Base-by-base conservation (phyloP, 139 green algal species). In the Parachlorella kessleri region DNA sequence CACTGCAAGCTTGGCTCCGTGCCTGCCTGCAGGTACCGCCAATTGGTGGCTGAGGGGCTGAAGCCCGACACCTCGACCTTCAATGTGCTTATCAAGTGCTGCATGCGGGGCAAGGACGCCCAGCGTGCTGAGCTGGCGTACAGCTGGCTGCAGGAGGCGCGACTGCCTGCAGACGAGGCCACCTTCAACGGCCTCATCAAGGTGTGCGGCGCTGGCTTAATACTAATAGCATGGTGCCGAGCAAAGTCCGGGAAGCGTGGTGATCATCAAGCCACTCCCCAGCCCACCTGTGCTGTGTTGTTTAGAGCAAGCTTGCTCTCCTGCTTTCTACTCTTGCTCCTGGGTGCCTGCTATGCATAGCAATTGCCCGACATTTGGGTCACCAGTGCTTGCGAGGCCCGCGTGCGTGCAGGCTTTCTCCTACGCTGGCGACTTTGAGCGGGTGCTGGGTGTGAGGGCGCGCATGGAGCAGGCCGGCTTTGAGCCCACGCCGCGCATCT, bases 121-220 rank as follows among this genome's bases (percentile, higher is more conserved):
- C 73, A 85, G 76, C 73, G 83, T 48, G 90, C 90, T 24, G 81
- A 75, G 74, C 66, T 85, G 32, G 80, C 85, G 41, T 70, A 88
- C n/a, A 18, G 55, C 14, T 84, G 79, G 77, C 89, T 92, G 82
- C 55, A 41, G 23, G 23, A 54, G 33, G 66, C 53, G 9, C 54
- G 77, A 7, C 72, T 91, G n/a, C 37, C 73, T 48, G 67, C 80
- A 2, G 84, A 87, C 35, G 76, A 78, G 26, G 53, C 87, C 73
- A 89, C 87, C 0, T 93, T 77, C 66, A 90, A 86, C 66, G 83
- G 83, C 1, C 78, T 92, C 26, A 81, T 92, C 66, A 90, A 91
- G 67, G 83, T 78, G 28, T 39, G 66, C 37, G 28, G 32, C 48
- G n/a, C n/a, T n/a, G n/a, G n/a, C n/a, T n/a, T n/a, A n/a, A n/a